These are phyloP conservation scores for Pseudocercospora pini-densiflorae DNA, from an alignment of 2,329 filamentous ascomycete genomes.

Conservation along the genomic window DNA sequence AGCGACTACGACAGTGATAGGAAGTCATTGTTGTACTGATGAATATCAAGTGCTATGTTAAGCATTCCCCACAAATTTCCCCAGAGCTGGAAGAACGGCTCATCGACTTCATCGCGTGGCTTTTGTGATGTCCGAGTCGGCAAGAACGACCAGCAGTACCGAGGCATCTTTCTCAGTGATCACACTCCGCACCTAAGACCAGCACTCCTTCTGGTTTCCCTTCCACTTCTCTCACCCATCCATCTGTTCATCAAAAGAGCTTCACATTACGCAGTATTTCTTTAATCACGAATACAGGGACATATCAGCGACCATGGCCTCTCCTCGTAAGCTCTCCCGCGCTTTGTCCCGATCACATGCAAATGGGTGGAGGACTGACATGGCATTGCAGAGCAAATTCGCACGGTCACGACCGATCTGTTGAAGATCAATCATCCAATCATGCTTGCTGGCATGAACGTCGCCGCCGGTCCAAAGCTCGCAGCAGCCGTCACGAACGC, in stretches of 20 bases:
- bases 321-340: conserved; percentile 68
- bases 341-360: conserved; percentile 25
- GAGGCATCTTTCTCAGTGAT: neutral
- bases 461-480: conserved; percentile 93
- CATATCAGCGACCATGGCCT: conserved; percentile 62
- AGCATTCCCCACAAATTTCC: neutral
- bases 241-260: neutral
- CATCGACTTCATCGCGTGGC: neutral
- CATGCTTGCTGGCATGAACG: conserved; percentile 98
- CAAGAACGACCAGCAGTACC: neutral
- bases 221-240: conserved; percentile 9
- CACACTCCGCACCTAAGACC: neutral
- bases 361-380: conserved; percentile 39
- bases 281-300: neutral
- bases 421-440: conserved; percentile 98
- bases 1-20: neutral
- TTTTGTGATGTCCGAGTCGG: neutral
- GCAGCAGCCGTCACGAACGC: conserved; percentile 97
- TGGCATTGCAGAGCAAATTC: conserved; percentile 72
- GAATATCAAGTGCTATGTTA: neutral
- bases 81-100: neutral
- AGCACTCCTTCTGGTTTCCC: conserved; percentile 6
- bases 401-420: conserved; percentile 90
- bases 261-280: neutral
- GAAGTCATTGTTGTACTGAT: neutral